These are phyloP conservation scores for Liquidambar formosana DNA, from an alignment of 164 flowering plant genomes.

Conservation along the genomic window DNA sequence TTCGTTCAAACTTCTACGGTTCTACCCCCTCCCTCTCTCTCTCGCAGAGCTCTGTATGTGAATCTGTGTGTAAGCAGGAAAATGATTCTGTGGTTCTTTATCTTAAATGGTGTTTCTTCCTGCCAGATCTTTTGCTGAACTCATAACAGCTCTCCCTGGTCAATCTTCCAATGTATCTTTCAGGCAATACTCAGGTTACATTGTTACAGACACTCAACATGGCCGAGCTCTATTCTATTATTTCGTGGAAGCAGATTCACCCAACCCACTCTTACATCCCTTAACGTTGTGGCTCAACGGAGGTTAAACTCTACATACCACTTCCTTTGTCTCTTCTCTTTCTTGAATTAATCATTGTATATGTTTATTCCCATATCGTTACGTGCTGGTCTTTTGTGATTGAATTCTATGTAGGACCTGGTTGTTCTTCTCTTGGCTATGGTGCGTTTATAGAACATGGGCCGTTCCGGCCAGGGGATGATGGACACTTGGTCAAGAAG, in stretches of 20 bases:
- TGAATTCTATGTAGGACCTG: conserved; percentile 33
- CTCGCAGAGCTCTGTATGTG: not conserved
- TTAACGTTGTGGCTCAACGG: conserved; percentile 54
- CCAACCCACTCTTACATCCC: conserved; percentile 33
- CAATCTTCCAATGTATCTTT: conserved; percentile 36
- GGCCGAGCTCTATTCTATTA: conserved; percentile 50
- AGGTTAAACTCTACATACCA: conserved; percentile 21
- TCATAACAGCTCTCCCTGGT: conserved; percentile 35
- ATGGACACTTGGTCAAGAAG: conserved; percentile 32
- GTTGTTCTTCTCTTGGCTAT: conserved; percentile 51
- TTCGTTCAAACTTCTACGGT: no score
- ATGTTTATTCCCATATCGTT: no score
- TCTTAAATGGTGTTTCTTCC: not conserved
- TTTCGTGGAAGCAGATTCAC: conserved; percentile 39
- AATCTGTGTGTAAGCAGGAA: no score
- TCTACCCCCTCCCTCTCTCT: not conserved
- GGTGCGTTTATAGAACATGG: conserved; percentile 58
- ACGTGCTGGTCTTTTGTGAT: no score
- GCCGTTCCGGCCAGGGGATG: conserved; percentile 37
- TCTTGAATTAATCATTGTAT: not conserved
- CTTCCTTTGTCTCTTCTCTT: not conserved
- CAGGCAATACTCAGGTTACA: conserved; percentile 41
- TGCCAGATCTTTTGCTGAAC: conserved; percentile 17
- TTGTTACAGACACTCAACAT: conserved; percentile 32
- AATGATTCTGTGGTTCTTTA: not conserved